Evolutionary conservation across 23 red algal genomes (phyloP), one percentile per base, ranked within the genome.

Genomic region (Cyanidium caldarium): DNA sequence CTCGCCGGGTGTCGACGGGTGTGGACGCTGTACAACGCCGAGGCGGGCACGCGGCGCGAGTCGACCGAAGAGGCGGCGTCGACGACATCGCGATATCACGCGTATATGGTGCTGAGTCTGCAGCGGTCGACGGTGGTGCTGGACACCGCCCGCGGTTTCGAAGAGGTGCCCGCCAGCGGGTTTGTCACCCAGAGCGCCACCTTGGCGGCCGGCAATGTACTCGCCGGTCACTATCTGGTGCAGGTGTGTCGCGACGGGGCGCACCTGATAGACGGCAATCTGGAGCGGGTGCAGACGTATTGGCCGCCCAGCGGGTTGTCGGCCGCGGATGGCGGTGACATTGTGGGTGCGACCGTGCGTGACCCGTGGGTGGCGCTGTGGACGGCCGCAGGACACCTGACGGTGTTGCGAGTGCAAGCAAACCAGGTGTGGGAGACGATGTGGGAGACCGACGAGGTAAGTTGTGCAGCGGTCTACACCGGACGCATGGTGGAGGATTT

Each of bases 291-390:
- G 3, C 66, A 34, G 17, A 74, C 72, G 21, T 81, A 84, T 41
- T 38, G 44, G 20, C 38, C 81, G 69, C 68, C 74, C 3, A 25
- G 40, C 29, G 37, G 38, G 1, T n/a, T n/a, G n/a, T n/a, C n/a
- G n/a, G n/a, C n/a, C n/a, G n/a, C 65, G 38, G 33, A 21, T 23
- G 16, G 70, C 45, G n/a, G n/a, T n/a, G n/a, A n/a, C 12, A 65
- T 96, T 29, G 77, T 43, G 15, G 57, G 33, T 33, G 82, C 91
- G 23, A 81, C 79, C 34, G 72, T 96, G 7, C 68, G 43, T 68
- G 91, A 96, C 72, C 91, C 91, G 20, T 78, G 84, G 2, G 67
- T 96, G 1, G 14, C 86, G 35, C 44, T 96, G n/a, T 57, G 77
- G 68, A 65, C 82, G 21, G 42, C 42, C 12, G 33, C 40, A 29